phyloP scores from a whole-genome alignment of 371 early-diverging fungal species.

The Mitosporidium daphniae region DNA sequence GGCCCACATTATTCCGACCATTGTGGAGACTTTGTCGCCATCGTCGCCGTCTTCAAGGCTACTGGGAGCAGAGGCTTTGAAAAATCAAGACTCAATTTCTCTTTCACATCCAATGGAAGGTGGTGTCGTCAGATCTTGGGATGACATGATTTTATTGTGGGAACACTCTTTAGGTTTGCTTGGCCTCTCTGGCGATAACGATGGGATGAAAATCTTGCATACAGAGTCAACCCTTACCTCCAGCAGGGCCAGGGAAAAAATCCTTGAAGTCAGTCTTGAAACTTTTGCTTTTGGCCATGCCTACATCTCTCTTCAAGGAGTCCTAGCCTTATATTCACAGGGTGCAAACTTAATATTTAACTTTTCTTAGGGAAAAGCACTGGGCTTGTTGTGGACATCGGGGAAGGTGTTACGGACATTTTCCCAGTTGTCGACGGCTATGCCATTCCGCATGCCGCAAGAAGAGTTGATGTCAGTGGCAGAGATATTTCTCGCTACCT shows the following conservation, averaged over 20 bases:
- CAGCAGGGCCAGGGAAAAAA: slow-evolving; percentile 43
- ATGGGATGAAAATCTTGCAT: slow-evolving; percentile 57
- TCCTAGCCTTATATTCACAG: slow-evolving; percentile 75
- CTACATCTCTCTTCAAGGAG: slow-evolving; percentile 80
- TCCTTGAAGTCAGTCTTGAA: slow-evolving; percentile 77
- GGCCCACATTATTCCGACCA: slow-evolving; percentile 58
- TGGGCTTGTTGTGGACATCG: slow-evolving; percentile 81
- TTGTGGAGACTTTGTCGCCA: no score
- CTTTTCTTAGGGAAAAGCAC: slow-evolving; percentile 55
- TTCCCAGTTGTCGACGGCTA: slow-evolving; percentile 80
- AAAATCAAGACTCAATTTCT: slow-evolving; percentile 37
- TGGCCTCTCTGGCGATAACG: no score
- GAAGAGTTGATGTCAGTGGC: slow-evolving; percentile 70
- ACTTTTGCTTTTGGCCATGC: slow-evolving; percentile 57
- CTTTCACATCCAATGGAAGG: slow-evolving; percentile 90
- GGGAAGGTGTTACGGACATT: slow-evolving; percentile 87
- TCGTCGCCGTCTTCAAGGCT: slow-evolving; percentile 81
- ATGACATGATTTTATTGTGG: slow-evolving; percentile 84
- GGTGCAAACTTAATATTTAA: slow-evolving; percentile 19
- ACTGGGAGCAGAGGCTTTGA: slow-evolving; percentile 79
- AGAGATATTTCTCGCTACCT: slow-evolving; percentile 75
- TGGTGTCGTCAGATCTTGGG: slow-evolving; percentile 86
- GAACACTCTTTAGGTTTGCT: slow-evolving; percentile 89
- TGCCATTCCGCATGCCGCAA: slow-evolving; percentile 48
- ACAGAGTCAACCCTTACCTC: slow-evolving; percentile 89